Percentiles rank a stretch among this genome's conserved stretches.
These are phyloP conservation scores for Asterophora parasitica DNA, from an alignment of 768 basidiomycete species.

Conservation along the genomic window DNA sequence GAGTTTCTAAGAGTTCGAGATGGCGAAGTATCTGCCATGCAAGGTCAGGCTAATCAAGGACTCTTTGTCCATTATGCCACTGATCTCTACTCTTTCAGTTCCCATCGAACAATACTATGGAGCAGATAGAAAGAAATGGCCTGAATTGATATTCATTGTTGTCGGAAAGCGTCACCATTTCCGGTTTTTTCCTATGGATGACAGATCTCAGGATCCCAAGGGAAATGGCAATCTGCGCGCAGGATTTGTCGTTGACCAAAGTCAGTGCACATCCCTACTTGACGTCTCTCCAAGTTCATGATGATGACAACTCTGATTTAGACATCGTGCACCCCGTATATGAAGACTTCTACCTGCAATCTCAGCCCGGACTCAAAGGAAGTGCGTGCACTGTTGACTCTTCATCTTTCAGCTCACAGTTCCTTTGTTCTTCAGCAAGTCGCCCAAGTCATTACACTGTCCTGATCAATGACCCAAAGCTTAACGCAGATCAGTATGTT, in stretches of 20 bases:
- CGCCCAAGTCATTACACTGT: constrained; percentile 57
- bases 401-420: neutral
- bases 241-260: constrained; percentile 56
- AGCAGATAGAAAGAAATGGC: constrained; percentile 28
- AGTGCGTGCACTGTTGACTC: constrained; percentile 27
- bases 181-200: constrained; percentile 48
- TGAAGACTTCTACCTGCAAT: constrained; percentile 60
- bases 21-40: constrained; percentile 18
- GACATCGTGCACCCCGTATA: constrained; percentile 54
- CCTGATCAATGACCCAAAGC: constrained; percentile 27
- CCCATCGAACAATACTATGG: constrained; percentile 33
- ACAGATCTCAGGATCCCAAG: constrained; percentile 37
- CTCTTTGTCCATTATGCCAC: neutral
- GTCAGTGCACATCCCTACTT: constrained; percentile 1
- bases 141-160: constrained; percentile 51
- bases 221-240: constrained; percentile 51
- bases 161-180: constrained; percentile 54
- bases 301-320: constrained; percentile 24
- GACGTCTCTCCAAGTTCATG: neutral
- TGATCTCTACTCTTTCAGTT: neutral
- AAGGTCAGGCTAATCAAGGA: constrained; percentile 5
- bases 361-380: constrained; percentile 48
- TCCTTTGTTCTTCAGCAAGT: constrained; percentile 33
- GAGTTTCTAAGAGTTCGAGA: constrained; percentile 23
- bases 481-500: constrained; percentile 25